These are phyloP conservation scores for Glycine soja DNA, from an alignment of 306 rosid species.

Conservation along the genomic window DNA sequence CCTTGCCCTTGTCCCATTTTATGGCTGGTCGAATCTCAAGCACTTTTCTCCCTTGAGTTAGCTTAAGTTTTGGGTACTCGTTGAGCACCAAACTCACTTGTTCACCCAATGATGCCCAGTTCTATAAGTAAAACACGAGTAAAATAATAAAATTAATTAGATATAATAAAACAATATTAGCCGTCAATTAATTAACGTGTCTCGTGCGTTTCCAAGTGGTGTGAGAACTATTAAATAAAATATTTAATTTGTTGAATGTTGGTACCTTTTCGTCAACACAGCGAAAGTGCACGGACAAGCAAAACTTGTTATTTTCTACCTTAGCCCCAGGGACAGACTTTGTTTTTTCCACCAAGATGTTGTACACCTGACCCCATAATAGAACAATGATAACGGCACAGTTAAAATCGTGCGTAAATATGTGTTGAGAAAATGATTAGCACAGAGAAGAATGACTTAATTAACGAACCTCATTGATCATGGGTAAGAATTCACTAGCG, in stretches of 20 bases:
- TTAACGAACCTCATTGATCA: constrained; percentile 83
- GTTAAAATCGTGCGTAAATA: constrained; percentile 15
- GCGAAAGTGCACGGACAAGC: constrained; percentile 92
- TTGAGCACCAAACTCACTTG: constrained; percentile 68
- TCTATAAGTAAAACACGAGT: constrained; percentile 47
- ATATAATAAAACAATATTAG: constrained; percentile 12
- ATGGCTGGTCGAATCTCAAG: constrained; percentile 87
- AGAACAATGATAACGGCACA: constrained; percentile 6
- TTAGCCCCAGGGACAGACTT: constrained; percentile 73
- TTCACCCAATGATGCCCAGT: constrained; percentile 77
- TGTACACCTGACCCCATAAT: constrained; percentile 60
- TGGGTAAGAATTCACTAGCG: constrained; percentile 78
- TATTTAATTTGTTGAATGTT: constrained; percentile 5
- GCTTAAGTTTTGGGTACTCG: constrained; percentile 70
- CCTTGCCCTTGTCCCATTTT: constrained; percentile 99
- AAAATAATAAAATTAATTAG: neutral
- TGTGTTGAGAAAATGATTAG: neutral
- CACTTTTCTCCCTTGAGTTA: constrained; percentile 86
- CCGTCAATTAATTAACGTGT: constrained; percentile 26
- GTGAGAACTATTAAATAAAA: constrained; percentile 11
- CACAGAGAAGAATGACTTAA: neutral
- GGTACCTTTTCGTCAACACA: constrained; percentile 90
- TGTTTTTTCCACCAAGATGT: constrained; percentile 71
- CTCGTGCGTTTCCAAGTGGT: neutral
- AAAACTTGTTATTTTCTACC: constrained; percentile 92